Evolutionary conservation across 306 rosid species (phyloP).

Genomic region (Cicer yamashitae): DNA sequence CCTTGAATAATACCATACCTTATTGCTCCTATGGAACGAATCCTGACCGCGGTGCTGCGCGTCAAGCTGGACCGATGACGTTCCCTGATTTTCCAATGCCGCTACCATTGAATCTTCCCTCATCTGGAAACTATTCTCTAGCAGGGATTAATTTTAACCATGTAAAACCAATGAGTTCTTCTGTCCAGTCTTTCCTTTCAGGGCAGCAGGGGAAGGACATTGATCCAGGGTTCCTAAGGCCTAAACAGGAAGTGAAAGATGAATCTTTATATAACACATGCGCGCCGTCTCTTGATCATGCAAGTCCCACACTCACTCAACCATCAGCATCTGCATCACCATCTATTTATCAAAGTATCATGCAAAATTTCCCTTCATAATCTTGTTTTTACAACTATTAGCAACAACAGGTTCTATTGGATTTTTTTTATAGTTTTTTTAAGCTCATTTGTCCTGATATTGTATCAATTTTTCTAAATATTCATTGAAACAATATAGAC

Average conservation of each 20-base stretch:
- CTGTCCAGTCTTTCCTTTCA: slow-evolving; percentile 58
- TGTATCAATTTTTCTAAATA: not conserved
- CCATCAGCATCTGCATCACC: slow-evolving; percentile 50
- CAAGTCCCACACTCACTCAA: slow-evolving; percentile 51
- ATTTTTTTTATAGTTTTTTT: slow-evolving; percentile 26
- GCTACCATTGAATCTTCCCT: slow-evolving; percentile 60
- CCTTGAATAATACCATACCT: slow-evolving; percentile 55
- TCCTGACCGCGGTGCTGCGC: slow-evolving; percentile 47
- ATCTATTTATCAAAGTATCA: slow-evolving; percentile 52
- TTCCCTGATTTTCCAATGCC: slow-evolving; percentile 72
- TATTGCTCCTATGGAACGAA: slow-evolving; percentile 58
- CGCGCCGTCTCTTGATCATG: slow-evolving; percentile 54
- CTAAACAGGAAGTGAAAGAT: slow-evolving; percentile 76
- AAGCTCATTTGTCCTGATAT: slow-evolving; percentile 20
- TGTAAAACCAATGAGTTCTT: slow-evolving; percentile 54
- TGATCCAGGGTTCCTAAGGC: slow-evolving; percentile 60
- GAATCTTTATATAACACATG: slow-evolving; percentile 51
- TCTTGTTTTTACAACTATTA: slow-evolving; percentile 8
- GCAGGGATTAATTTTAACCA: slow-evolving; percentile 55
- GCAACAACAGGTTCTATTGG: slow-evolving; percentile 30
- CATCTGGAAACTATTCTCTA: slow-evolving; percentile 56
- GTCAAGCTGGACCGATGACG: slow-evolving; percentile 52
- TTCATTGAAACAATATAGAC: slow-evolving; percentile 7
- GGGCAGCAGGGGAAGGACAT: slow-evolving; percentile 66
- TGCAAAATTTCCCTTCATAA: slow-evolving; percentile 64